Conservation (phyloP, 176 grass and related monocot genomes). For the Rhipidocladum racemiflorum region DNA sequence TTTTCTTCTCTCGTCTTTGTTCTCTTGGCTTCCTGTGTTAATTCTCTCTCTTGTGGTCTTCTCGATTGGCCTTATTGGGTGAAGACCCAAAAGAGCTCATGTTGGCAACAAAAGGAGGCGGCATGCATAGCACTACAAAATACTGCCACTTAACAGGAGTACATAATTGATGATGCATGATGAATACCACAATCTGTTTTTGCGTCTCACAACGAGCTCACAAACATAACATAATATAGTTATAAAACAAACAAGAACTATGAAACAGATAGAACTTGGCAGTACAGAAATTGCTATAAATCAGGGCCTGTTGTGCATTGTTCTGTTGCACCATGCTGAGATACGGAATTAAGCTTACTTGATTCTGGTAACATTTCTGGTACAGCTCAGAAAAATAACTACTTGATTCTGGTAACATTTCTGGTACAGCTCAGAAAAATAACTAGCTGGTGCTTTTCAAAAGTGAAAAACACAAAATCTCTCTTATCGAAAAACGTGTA, state of each 20-base stretch:
- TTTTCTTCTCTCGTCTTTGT: background rate
- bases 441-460: background rate
- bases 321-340: background rate
- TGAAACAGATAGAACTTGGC: background rate
- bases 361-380: background rate
- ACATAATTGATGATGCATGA: background rate
- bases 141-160: background rate
- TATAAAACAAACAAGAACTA: background rate
- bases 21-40: background rate
- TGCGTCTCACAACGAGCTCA: background rate
- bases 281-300: background rate
- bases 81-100: conserved; percentile 4
- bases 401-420: background rate
- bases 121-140: background rate
- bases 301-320: background rate
- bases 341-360: background rate
- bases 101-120: background rate
- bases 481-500: background rate
- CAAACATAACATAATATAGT: background rate
- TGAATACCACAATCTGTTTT: background rate
- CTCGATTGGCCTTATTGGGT: background rate
- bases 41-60: background rate
- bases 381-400: background rate
- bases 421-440: background rate
- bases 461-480: background rate